These are phyloP conservation scores for Talaromyces thailandensis DNA, from an alignment of 495 filamentous ascomycete genomes.

Conservation along the genomic window DNA sequence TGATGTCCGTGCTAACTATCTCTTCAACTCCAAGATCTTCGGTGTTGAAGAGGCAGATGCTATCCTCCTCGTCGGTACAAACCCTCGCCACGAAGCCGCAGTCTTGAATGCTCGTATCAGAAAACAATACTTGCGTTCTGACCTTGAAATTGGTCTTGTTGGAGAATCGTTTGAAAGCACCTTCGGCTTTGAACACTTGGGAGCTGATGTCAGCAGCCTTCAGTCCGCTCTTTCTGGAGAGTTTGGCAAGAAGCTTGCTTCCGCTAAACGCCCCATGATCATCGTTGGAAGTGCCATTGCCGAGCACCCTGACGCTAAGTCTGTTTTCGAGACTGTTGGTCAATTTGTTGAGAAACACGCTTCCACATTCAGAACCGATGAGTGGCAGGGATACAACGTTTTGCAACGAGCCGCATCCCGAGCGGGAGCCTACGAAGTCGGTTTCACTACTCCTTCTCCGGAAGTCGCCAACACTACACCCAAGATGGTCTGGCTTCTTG, in stretches of 20 bases:
- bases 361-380: slow-evolving; percentile 72
- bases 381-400: slow-evolving; percentile 97
- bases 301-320: slow-evolving; percentile 83
- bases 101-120: slow-evolving; percentile 92
- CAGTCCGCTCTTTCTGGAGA: slow-evolving; percentile 77
- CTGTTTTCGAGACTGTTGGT: slow-evolving; percentile 84
- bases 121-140: slow-evolving; percentile 94
- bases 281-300: slow-evolving; percentile 82
- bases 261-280: slow-evolving; percentile 92
- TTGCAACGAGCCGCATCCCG: slow-evolving; percentile 89
- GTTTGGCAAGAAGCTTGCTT: slow-evolving; percentile 83
- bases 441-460: slow-evolving; percentile 76
- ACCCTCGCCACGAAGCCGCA: slow-evolving; percentile 88
- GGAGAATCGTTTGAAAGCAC: slow-evolving; percentile 87
- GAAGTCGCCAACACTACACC: slow-evolving; percentile 70
- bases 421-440: slow-evolving; percentile 87
- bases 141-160: slow-evolving; percentile 85
- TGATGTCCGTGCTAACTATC: slow-evolving; percentile 88
- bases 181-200: slow-evolving; percentile 87
- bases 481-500: slow-evolving; percentile 95
- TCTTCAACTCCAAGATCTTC: slow-evolving; percentile 90
- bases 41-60: slow-evolving; percentile 90
- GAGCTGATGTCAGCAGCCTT: slow-evolving; percentile 62
- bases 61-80: slow-evolving; percentile 88
- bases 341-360: slow-evolving; percentile 87